These are phyloP conservation scores for Holtermanniella nyarrowii DNA, from an alignment of 768 basidiomycete genomes.

Conservation along the genomic window DNA sequence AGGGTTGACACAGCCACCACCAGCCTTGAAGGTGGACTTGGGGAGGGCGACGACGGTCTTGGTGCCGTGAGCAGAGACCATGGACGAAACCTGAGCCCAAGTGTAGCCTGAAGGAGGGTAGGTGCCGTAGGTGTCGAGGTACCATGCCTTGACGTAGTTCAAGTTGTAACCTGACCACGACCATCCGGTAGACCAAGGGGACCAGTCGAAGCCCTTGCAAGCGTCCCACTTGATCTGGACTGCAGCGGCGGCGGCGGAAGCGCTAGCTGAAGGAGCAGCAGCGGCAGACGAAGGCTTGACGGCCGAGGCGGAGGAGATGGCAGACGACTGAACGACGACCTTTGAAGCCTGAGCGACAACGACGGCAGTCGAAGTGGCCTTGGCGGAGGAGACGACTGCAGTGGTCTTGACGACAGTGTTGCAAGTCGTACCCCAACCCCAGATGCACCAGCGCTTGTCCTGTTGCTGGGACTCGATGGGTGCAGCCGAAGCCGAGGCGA, in stretches of 20 bases:
- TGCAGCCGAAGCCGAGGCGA: slow-evolving; percentile 9
- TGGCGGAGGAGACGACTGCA: slow-evolving; percentile 1
- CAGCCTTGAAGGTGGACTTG: neutral
- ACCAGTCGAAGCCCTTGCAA: slow-evolving; percentile 12
- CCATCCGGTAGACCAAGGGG: slow-evolving; percentile 4
- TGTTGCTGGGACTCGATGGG: slow-evolving; percentile 7
- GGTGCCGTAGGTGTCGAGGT: slow-evolving; percentile 11
- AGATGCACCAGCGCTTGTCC: slow-evolving; percentile 15
- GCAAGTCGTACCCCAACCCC: slow-evolving; percentile 11
- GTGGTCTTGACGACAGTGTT: slow-evolving; percentile 1
- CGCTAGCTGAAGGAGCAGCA: neutral
- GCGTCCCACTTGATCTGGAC: slow-evolving; percentile 5
- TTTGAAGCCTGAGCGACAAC: slow-evolving; percentile 6
- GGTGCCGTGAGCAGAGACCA: slow-evolving; percentile 4
- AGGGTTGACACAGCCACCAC: neutral
- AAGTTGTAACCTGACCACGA: slow-evolving; percentile 10
- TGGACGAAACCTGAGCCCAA: slow-evolving; percentile 13
- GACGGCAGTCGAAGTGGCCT: slow-evolving; percentile 9
- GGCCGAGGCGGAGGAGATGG: slow-evolving; percentile 2
- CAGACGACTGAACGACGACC: neutral
- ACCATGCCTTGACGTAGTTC: slow-evolving; percentile 14
- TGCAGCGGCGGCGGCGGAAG: slow-evolving; percentile 6
- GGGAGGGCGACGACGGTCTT: neutral
- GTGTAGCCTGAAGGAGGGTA: slow-evolving; percentile 10
- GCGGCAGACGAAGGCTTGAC: slow-evolving; percentile 2